Evolutionary conservation across 148 eudicot species (phyloP).

Genomic region (Rhododendron ferrugineum): DNA sequence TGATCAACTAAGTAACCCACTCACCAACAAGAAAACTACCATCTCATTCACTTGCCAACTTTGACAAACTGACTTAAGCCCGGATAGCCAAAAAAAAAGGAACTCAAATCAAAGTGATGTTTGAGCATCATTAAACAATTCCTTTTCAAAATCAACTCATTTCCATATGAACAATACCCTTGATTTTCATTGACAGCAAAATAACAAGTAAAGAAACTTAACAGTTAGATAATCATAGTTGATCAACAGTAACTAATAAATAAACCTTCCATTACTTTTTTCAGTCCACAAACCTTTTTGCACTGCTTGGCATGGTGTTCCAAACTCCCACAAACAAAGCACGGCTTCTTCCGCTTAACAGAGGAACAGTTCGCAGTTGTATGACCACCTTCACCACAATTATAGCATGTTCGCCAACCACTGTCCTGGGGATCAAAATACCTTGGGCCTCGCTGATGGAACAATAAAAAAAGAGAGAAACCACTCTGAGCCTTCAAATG

Average conservation of each 20-base stretch:
- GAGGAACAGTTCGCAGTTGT: constrained; percentile 53
- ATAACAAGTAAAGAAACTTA: not conserved
- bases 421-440: constrained; percentile 89
- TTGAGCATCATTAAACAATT: not conserved
- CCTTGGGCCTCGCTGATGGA: constrained; percentile 84
- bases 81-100: not conserved
- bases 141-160: not conserved
- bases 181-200: not conserved
- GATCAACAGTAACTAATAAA: not conserved
- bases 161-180: not conserved
- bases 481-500: constrained; percentile 29
- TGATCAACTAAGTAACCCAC: not conserved
- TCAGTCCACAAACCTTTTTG: constrained; percentile 53
- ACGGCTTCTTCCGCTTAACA: constrained; percentile 74
- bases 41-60: not conserved
- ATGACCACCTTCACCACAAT: constrained; percentile 97
- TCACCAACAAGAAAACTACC: not conserved
- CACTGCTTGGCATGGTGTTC: constrained; percentile 85
- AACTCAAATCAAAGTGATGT: not conserved
- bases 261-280: not conserved
- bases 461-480: constrained; percentile 38
- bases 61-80: not conserved
- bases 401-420: constrained; percentile 86
- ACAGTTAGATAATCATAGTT: not conserved
- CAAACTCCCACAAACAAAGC: constrained; percentile 90